Evolutionary conservation across 1,284 basidiomycete species (phyloP).

Genomic region (Neolentinus lepideus): DNA sequence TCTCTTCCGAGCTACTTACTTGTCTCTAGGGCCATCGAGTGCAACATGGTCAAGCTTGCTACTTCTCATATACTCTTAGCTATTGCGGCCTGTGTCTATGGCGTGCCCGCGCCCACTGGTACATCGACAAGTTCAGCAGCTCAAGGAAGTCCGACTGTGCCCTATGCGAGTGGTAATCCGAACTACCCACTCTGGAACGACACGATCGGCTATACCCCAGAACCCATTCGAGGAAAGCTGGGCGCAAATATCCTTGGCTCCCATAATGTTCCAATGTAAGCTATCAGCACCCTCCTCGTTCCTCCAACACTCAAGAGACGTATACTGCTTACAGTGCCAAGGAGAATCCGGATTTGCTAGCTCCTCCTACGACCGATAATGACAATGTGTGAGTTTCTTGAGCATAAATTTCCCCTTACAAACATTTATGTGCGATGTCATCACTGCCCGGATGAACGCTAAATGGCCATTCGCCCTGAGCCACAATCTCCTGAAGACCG

Average conservation of each 20-base stretch:
- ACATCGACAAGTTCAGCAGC: background rate
- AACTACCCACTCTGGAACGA: conserved; percentile 16
- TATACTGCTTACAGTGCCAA: conserved; percentile 27
- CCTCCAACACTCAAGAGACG: conserved; percentile 36
- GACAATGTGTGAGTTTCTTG: conserved; percentile 47
- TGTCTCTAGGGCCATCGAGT: background rate
- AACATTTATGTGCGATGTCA: background rate
- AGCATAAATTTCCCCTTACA: background rate
- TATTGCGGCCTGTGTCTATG: background rate
- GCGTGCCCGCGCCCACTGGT: background rate
- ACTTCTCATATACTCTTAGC: background rate
- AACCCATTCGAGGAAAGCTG: conserved; percentile 27
- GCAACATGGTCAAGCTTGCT: background rate
- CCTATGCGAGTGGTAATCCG: conserved; percentile 11
- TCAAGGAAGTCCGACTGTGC: conserved; percentile 8
- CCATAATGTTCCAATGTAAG: conserved; percentile 34
- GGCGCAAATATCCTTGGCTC: conserved; percentile 40
- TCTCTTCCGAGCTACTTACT: background rate
- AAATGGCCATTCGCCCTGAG: conserved; percentile 70
- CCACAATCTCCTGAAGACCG: conserved; percentile 61
- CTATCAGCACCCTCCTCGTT: conserved; percentile 28
- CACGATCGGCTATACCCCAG: conserved; percentile 15
- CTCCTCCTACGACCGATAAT: conserved; percentile 60
- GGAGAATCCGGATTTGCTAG: conserved; percentile 55
- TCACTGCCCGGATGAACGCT: conserved; percentile 37